phyloP scores from a whole-genome alignment of 202 grass and related monocot genomes.

The Zizania palustris region DNA sequence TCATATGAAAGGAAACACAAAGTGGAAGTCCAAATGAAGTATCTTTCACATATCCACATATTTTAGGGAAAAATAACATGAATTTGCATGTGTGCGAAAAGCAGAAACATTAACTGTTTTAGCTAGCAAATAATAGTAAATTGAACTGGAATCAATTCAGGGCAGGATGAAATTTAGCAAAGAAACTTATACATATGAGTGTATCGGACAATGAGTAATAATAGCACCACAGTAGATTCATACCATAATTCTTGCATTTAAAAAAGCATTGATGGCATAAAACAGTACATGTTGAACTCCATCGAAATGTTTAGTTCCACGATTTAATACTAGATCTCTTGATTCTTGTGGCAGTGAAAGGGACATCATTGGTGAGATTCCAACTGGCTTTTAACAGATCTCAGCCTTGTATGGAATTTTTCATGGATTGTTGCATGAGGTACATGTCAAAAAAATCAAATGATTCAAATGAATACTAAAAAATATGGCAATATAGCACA shows the following conservation, averaged over 20 bases:
- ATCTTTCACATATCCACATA: too few relatives aligned
- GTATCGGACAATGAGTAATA: too few relatives aligned
- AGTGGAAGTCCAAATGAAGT: too few relatives aligned
- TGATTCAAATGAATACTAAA: constrained; percentile 7
- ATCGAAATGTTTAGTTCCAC: not conserved
- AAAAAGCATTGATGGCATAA: not conserved
- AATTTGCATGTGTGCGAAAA: too few relatives aligned
- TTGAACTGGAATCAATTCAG: too few relatives aligned
- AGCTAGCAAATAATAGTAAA: too few relatives aligned
- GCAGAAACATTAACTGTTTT: too few relatives aligned
- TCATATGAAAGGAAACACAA: too few relatives aligned
- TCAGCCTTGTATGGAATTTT: constrained; percentile 33
- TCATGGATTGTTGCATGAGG: constrained; percentile 43
- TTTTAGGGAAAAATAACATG: too few relatives aligned
- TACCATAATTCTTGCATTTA: constrained; percentile 19
- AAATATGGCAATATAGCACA: constrained; percentile 3
- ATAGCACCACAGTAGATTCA: not conserved
- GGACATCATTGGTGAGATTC: not conserved
- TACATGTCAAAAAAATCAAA: constrained; percentile 44
- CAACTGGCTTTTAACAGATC: not conserved
- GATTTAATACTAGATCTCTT: not conserved
- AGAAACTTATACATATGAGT: too few relatives aligned
- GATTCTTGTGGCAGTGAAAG: not conserved
- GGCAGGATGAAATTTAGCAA: too few relatives aligned
- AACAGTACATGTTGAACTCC: not conserved